These are phyloP conservation scores for Lactarius akahatsu DNA, from an alignment of 768 basidiomycete genomes.

Conservation along the genomic window DNA sequence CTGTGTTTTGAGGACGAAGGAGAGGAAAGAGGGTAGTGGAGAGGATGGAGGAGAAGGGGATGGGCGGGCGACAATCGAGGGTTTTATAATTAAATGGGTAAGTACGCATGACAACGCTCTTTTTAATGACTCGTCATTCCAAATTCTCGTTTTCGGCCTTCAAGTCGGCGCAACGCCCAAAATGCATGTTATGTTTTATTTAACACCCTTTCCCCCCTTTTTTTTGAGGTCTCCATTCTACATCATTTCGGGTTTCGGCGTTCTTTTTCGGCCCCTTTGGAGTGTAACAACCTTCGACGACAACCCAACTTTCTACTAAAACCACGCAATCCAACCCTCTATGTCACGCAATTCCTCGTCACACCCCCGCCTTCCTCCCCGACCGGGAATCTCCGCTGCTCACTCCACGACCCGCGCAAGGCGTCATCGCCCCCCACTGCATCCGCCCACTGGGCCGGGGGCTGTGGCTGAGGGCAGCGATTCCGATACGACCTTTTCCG, in stretches of 20 bases:
- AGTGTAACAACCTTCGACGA: too few species aligned
- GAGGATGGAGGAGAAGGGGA: not conserved
- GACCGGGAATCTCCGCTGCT: not conserved
- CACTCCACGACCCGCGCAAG: not conserved
- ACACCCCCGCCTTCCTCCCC: not conserved
- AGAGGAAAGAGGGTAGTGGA: not conserved
- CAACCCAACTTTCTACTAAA: not conserved
- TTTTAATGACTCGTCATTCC: constrained; percentile 22
- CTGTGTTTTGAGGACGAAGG: not conserved
- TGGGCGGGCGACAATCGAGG: constrained; percentile 11
- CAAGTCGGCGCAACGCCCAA: constrained; percentile 19
- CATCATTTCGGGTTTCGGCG: not conserved
- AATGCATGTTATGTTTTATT: constrained; percentile 12
- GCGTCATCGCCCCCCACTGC: not conserved
- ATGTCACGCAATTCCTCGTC: not conserved
- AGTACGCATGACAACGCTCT: constrained; percentile 21
- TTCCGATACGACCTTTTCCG: not conserved
- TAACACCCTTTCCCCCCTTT: not conserved
- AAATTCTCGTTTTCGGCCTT: not conserved
- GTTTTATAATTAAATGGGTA: constrained; percentile 18
- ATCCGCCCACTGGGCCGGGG: not conserved
- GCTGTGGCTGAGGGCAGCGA: not conserved
- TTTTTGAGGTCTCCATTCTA: constrained; percentile 3
- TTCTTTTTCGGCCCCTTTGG: not conserved
- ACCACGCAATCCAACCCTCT: not conserved